Evolutionary conservation across 768 basidiomycete species (phyloP), one percentile per base, ranked within the genome.

Genomic region (Suillus ampliporus): DNA sequence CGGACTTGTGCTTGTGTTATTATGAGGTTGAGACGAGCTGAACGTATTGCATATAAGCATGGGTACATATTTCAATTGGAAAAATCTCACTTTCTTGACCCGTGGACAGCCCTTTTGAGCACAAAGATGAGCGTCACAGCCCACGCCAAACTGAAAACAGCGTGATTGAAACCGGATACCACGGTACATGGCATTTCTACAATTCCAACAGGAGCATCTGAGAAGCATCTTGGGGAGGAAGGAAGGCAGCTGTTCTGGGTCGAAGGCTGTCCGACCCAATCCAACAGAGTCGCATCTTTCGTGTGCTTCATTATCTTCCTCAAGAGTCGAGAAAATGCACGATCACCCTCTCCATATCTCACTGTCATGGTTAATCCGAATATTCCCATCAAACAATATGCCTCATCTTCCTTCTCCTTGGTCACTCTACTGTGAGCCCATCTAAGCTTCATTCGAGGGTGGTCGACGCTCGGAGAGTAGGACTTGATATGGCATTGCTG

Each of bases 331-430:
- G 52, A 40, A 23, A 66, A 66, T 17, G 65, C 65, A 19, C 61
- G 52, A 8, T 63, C 56, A 21, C 68, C 69, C 48, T 68, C 68
- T 43, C 69, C 69, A 28, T 71, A 71, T 28, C 26, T 53, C 7
- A 67, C 60, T 2, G 56, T 26, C 31, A 71, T 40, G 6, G 57
- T 46, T 17, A 65, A 46, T 41, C 60, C 58, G 15, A 69, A 65
- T 9, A 69, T 44, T 23, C 64, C 64, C 37, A 65, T 50, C 26
- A 69, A 31, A 19, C 67, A 65, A 44, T 69, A 69, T 4, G 64
- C 60, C 17, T 34, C 61, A 28, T 69, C 68, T 60, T 68, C 68
- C 35, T 40, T 44, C 56, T 60, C 50, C 15, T 67, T 68, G 35
- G 68, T 69, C 17, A n/a, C 60, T 52, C 68, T 53, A 11, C 14